A percentile compares a stretch with the other conserved stretches of the same genome.
Conservation (phyloP, 2,329 filamentous ascomycete species). For the Pseudocercospora macadamiae region DNA sequence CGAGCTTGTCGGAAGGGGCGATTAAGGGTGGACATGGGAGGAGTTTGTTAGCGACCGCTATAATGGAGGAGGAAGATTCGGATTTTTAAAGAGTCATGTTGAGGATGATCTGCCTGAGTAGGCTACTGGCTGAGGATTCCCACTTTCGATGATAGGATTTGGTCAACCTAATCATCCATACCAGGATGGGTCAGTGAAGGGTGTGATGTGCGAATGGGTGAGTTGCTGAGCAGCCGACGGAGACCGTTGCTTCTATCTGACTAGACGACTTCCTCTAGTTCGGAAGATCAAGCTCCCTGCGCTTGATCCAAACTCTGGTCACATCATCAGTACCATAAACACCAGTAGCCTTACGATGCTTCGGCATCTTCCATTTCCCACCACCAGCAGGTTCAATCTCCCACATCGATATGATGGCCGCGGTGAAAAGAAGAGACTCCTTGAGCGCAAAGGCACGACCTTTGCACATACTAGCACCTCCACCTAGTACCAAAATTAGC, state of each 20-base stretch:
- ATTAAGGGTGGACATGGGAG: conserved; percentile 48
- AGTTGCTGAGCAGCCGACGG: no score
- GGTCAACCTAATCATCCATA: no score
- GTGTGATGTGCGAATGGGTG: no score
- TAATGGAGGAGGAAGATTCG: conserved; percentile 71
- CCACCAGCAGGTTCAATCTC: conserved; percentile 54
- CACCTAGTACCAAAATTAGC: conserved; percentile 45
- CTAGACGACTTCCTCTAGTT: not conserved
- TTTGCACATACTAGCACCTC: conserved; percentile 53
- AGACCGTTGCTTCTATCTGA: no score
- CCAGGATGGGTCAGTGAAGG: no score
- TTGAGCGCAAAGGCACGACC: conserved; percentile 55
- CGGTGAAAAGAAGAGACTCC: conserved; percentile 54
- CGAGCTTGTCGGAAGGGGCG: conserved; percentile 34
- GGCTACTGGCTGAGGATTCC: not conserved
- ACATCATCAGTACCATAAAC: conserved; percentile 57
- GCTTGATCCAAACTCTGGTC: conserved; percentile 57
- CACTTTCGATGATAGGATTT: no score
- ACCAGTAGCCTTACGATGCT: conserved; percentile 51
- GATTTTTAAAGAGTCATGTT: no score
- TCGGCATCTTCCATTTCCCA: conserved; percentile 56
- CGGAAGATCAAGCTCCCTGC: conserved; percentile 21
- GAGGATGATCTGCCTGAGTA: no score
- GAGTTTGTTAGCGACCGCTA: conserved; percentile 66
- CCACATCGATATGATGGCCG: conserved; percentile 59